These are phyloP conservation scores for Alternaria sp. DNA, from an alignment of 2,329 filamentous ascomycete species.

Conservation along the genomic window DNA sequence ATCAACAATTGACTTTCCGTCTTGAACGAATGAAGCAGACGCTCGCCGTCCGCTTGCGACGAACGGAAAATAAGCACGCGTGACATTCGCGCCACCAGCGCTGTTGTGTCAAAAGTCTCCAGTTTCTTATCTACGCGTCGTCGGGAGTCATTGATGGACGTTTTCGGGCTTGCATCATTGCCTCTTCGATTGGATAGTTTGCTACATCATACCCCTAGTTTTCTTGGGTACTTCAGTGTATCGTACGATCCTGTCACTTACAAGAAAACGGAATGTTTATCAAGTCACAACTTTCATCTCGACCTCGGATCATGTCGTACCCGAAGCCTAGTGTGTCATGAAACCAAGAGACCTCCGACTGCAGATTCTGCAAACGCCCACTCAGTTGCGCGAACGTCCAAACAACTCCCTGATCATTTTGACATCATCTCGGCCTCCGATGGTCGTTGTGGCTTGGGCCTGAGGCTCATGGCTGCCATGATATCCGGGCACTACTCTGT, in stretches of 20 bases:
- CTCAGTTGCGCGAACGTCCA: background rate
- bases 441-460: slow-evolving; percentile 11
- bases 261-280: background rate
- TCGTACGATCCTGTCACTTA: background rate
- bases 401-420: slow-evolving; percentile 2
- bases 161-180: background rate
- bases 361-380: slow-evolving; percentile 12
- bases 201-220: background rate
- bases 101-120: background rate
- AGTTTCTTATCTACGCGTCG: background rate
- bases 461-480: slow-evolving; percentile 15
- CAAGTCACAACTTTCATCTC: background rate
- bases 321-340: slow-evolving; percentile 6
- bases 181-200: background rate
- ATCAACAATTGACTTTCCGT: background rate
- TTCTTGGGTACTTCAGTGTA: background rate
- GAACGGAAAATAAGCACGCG: background rate
- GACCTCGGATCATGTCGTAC: slow-evolving; percentile 8
- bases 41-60: background rate
- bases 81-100: background rate
- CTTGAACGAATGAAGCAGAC: background rate
- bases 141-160: background rate
- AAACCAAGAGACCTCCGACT: slow-evolving; percentile 8
- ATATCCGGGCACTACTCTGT: slow-evolving; percentile 8
- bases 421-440: slow-evolving; percentile 11